Percentiles rank a stretch among this genome's conserved stretches.
phyloP scores from a whole-genome alignment of 1,139 yeast species.

The Candida tropicalis region DNA sequence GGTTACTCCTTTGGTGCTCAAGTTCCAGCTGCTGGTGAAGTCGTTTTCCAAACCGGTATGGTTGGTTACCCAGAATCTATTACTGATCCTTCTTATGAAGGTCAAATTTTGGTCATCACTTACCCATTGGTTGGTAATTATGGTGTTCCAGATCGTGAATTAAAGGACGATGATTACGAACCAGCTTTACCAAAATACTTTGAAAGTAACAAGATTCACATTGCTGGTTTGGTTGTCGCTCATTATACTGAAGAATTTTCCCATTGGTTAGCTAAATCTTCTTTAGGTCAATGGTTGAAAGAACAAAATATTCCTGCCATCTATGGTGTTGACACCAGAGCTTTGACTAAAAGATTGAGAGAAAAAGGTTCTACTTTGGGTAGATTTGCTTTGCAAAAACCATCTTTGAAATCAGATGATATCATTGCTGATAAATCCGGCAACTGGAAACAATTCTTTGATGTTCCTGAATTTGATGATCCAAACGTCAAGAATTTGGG shows the following conservation, averaged over 20 bases:
- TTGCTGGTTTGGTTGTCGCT: conserved; percentile 97
- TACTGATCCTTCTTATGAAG: conserved; percentile 98
- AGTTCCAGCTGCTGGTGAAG: conserved; percentile 89
- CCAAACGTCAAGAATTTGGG: conserved; percentile 92
- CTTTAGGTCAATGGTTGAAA: conserved; percentile 92
- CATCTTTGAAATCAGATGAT: conserved; percentile 39
- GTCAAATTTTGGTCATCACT: conserved; percentile 96
- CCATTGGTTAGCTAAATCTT: conserved; percentile 88
- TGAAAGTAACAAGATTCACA: conserved; percentile 88
- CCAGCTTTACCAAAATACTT: conserved; percentile 86
- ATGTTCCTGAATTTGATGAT: conserved; percentile 86
- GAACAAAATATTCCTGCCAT: conserved; percentile 93
- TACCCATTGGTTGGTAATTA: conserved; percentile 97
- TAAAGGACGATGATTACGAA: conserved; percentile 70
- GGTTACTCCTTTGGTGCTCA: conserved; percentile 99
- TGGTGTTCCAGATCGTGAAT: conserved; percentile 93
- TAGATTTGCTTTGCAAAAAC: conserved; percentile 68
- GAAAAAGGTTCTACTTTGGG: conserved; percentile 92
- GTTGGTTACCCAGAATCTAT: conserved; percentile 99
- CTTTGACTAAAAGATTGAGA: conserved; percentile 90
- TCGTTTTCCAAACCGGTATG: conserved; percentile 99
- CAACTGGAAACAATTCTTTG: conserved; percentile 65
- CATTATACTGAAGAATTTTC: conserved; percentile 96
- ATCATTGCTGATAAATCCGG: conserved; percentile 18
- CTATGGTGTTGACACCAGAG: conserved; percentile 97